Conservation (phyloP, 2,329 filamentous ascomycete species). For the Neofusicoccum ribis region DNA sequence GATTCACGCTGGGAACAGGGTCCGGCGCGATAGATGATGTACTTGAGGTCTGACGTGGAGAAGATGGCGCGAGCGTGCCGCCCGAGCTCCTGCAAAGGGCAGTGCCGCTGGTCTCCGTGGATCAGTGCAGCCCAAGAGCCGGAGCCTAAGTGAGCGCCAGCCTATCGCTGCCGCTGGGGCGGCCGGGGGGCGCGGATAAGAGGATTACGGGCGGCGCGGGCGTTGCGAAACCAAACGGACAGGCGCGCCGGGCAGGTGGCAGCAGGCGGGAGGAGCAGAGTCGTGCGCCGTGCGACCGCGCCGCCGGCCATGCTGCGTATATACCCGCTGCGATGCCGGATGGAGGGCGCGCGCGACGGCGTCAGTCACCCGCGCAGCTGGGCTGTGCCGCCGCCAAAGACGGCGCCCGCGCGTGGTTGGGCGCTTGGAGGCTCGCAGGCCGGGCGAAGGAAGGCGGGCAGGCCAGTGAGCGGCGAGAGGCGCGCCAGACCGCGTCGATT, state of each 20-base stretch:
- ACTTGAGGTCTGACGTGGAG: slow-evolving; percentile 18
- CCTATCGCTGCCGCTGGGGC: slow-evolving; percentile 1
- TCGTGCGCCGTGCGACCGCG: slow-evolving; percentile 12
- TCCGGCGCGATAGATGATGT: slow-evolving; percentile 12
- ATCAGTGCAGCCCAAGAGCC: slow-evolving; percentile 14
- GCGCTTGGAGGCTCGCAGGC: slow-evolving; percentile 14
- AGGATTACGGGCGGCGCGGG: background rate
- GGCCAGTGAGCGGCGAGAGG: slow-evolving; percentile 9
- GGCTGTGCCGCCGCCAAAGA: slow-evolving; percentile 1
- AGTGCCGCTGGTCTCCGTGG: slow-evolving; percentile 16
- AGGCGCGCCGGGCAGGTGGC: background rate
- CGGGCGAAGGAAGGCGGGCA: slow-evolving; percentile 12
- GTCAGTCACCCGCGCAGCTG: background rate
- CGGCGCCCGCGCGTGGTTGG: slow-evolving; percentile 10
- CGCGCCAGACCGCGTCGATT: slow-evolving; percentile 3
- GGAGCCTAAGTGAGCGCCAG: slow-evolving; percentile 2
- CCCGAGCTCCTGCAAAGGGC: slow-evolving; percentile 6
- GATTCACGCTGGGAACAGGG: slow-evolving; percentile 21
- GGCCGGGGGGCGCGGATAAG: background rate
- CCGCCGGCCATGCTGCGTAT: background rate
- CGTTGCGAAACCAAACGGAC: background rate
- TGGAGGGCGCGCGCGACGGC: background rate
- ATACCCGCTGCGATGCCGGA: slow-evolving; percentile 1
- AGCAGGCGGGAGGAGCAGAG: background rate
- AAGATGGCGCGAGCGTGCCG: slow-evolving; percentile 15